Evolutionary conservation across 2,329 filamentous ascomycete species (phyloP).

Genomic region (Alternaria brassicae): DNA sequence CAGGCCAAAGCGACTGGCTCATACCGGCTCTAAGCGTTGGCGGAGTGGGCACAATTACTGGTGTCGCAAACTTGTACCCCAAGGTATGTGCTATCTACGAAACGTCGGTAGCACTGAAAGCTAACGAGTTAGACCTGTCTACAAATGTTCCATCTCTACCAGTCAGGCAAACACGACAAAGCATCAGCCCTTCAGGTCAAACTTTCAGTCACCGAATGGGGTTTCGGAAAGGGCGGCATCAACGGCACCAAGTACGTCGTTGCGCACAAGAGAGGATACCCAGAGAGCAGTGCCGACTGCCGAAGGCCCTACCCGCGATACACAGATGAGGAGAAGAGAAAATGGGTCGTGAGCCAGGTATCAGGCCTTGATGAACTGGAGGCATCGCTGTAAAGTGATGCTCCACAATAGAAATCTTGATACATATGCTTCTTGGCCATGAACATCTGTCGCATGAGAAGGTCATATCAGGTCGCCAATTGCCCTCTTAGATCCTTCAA

Average conservation of each 20-base stretch:
- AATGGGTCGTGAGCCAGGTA: constrained; percentile 53
- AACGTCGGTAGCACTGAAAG: background rate
- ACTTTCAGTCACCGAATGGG: constrained; percentile 62
- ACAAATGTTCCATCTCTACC: constrained; percentile 57
- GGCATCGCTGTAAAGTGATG: constrained; percentile 23
- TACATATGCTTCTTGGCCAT: background rate
- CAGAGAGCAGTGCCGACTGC: constrained; percentile 60
- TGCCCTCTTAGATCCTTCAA: constrained; percentile 35
- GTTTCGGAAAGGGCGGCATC: constrained; percentile 65
- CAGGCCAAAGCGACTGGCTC: constrained; percentile 55
- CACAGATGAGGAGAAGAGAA: constrained; percentile 54
- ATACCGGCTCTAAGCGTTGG: constrained; percentile 66
- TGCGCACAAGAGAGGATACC: constrained; percentile 62
- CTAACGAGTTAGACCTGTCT: constrained; percentile 51
- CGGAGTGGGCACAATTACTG: constrained; percentile 67
- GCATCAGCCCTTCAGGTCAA: constrained; percentile 60
- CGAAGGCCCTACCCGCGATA: constrained; percentile 63
- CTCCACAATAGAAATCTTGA: background rate
- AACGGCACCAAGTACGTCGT: constrained; percentile 69
- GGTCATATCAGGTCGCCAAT: constrained; percentile 15
- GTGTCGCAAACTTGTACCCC: constrained; percentile 69
- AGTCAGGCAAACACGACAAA: constrained; percentile 56
- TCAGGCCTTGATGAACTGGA: constrained; percentile 43
- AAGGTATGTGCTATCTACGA: constrained; percentile 40
- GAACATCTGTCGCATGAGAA: background rate